Evolutionary conservation across 163 green algal species (phyloP).

Genomic region (Trebouxia gelatinosa): DNA sequence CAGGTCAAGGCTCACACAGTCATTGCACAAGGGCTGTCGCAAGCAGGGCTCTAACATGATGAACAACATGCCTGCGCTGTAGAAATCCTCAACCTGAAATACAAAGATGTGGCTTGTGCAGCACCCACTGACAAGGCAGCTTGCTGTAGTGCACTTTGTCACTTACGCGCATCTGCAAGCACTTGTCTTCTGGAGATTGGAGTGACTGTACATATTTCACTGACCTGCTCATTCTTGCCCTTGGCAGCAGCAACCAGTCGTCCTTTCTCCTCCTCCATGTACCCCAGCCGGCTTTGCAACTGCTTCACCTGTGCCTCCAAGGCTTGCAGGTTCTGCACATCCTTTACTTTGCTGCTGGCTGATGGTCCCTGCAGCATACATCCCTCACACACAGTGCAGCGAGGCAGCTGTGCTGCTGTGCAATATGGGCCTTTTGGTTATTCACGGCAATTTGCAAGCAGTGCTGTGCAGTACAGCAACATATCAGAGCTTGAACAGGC

Average conservation of each 20-base stretch:
- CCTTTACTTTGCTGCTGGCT: neutral
- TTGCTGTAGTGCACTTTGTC: too few species aligned
- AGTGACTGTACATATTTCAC: neutral
- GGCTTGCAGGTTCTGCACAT: neutral
- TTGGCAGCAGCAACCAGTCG: constrained; percentile 11
- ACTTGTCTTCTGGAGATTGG: neutral
- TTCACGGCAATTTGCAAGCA: neutral
- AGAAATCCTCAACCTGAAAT: too few species aligned
- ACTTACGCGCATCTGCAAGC: neutral
- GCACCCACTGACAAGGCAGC: too few species aligned
- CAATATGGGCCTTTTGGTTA: neutral
- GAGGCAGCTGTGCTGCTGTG: too few species aligned
- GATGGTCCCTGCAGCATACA: neutral
- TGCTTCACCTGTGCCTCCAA: neutral
- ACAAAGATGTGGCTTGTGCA: too few species aligned
- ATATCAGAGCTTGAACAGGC: too few species aligned
- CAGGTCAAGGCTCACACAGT: too few species aligned
- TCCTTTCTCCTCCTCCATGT: constrained; percentile 17
- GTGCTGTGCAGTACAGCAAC: neutral
- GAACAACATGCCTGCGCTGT: too few species aligned
- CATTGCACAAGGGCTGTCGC: too few species aligned
- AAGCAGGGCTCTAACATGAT: too few species aligned
- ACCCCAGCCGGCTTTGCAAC: constrained; percentile 4
- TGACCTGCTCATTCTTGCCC: constrained; percentile 26
- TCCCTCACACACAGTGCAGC: too few species aligned